Base-by-base conservation (phyloP, 257 asterid species). In the Fraxinus americana region DNA sequence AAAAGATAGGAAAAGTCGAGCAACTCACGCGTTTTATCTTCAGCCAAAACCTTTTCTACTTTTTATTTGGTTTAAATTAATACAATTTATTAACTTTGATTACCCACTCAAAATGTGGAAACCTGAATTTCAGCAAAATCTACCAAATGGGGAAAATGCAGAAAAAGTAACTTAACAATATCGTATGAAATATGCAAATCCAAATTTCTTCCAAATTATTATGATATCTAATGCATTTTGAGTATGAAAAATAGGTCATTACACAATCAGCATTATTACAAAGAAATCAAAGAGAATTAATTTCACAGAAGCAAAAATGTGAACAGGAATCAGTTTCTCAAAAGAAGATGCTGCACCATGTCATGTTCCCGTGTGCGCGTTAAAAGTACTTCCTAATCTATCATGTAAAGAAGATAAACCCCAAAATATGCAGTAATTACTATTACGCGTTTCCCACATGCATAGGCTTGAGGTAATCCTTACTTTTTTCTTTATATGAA, bases 401-500 rank as follows among this genome's bases (percentile, higher is more conserved):
- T 72, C 75, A 78, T 78, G 32, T 72, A 67, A 80, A 67, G 63
- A 61, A 71, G 72, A 75, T 11, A 72, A 50, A 65, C 75, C n/a
- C 71, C 70, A 43, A 80, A 79, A 80, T 19, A 77, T 23, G 70
- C 52, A 54, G n/a, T 43, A 77, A 75, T 52, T 52, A n/a, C 23
- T 75, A 77, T 23, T 72, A 82, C 77, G 73, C 80, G 81, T 79
- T 77, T 67, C 41, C 50, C 43, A 67, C 78, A 77, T 80, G 82
- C 84, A 77, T 10, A 34, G 75, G 77, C 35, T 36, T 48, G 74
- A 71, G 71, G 74, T 71, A 54, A 38, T 66, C 70, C 73, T 75
- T 59, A 13, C 48, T 59, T 67, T 72, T 52, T 68, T 65, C 81
- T 54, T 81, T 84, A 78, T 67, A 32, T 3, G 52, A 29, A 54